Evolutionary conservation across 768 basidiomycete species (phyloP), one percentile per base, ranked within the genome.

Genomic region (Hypsizygus marmoreus): DNA sequence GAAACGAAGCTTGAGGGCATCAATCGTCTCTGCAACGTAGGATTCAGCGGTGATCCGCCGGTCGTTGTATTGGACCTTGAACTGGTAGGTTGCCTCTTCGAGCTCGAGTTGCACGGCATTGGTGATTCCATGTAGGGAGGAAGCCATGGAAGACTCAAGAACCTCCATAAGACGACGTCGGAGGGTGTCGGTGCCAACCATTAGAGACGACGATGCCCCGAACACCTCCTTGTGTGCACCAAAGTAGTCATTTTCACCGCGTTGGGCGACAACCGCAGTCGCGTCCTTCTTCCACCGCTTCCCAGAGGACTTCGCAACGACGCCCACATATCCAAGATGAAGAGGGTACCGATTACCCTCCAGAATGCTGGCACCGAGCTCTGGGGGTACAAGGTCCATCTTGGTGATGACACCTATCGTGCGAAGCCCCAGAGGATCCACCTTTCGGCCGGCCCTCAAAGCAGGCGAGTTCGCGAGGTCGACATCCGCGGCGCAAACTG

Each of bases 21-120:
- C 97, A 68, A 98, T 86, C 2, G 95, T 94, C 69, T 98, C 97
- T 6, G 97, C 95, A 37, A 99, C 91, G 63, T 99, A 99, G 1
- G 92, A 94, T 65, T 99, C 97, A 9, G 97, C 86, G 1, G 90
- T 88, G 49, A 97, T 90, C 17, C 91, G 81, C 17, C 92, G 84
- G 68, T 99, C 97, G 61, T 99, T 99, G 71, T 91, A 92, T 64
- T 95, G 88, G 2, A 99, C 97, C 69, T 99, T 99, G 81, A 99
- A 99, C 66, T 98, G 97, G 65, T 99, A 99, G 10, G 86, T 86
- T 2, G 97, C 86, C 59, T 98, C 97, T 66, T 99, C 97, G 7
- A 99, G 76, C 64, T 99, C 97, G 29, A 97, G 81, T 58, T 97
- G 93, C 8, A 98, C 97, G 2, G 93, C 93, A 66, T 98, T 98